Evolutionary conservation across 2,329 filamentous ascomycete species (phyloP).

Genomic region (Madurella mycetomatis): DNA sequence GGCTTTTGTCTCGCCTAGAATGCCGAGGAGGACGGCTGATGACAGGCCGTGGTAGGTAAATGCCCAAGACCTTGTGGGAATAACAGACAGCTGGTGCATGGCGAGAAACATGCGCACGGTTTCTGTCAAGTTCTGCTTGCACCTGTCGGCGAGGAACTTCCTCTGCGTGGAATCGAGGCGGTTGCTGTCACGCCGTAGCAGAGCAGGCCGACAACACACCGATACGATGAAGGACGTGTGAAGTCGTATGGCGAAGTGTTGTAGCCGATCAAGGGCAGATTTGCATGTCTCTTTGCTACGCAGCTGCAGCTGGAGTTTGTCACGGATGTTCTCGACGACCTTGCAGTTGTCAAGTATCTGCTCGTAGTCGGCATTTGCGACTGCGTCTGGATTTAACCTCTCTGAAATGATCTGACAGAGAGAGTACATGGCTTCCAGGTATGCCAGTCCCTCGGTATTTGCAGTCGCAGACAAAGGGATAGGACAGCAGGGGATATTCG

Average conservation of each 20-base stretch:
- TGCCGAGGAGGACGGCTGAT: constrained; percentile 59
- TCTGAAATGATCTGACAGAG: constrained; percentile 58
- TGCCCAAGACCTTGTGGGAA: constrained; percentile 63
- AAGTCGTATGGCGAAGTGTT: constrained; percentile 60
- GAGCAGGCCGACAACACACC: constrained; percentile 59
- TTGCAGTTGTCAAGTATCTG: constrained; percentile 57
- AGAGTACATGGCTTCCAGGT: constrained; percentile 62
- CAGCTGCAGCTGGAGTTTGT: constrained; percentile 47
- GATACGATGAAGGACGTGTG: constrained; percentile 63
- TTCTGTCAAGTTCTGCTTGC: constrained; percentile 59
- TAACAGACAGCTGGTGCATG: constrained; percentile 64
- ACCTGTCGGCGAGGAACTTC: constrained; percentile 51
- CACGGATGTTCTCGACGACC: constrained; percentile 49
- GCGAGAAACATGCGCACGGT: constrained; percentile 65
- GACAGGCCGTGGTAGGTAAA: constrained; percentile 65
- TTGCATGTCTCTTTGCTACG: constrained; percentile 60
- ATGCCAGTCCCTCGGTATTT: constrained; percentile 48
- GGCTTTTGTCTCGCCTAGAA: constrained; percentile 58
- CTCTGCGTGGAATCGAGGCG: constrained; percentile 51
- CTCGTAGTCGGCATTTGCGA: constrained; percentile 45
- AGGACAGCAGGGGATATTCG: constrained; percentile 53
- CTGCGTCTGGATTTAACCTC: constrained; percentile 52
- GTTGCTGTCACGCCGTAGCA: constrained; percentile 49
- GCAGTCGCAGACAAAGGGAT: constrained; percentile 45
- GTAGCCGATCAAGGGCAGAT: constrained; percentile 57